phyloP scores from a whole-genome alignment of 805 yeast genomes.

The Kodamaea kaohsiungensis region DNA sequence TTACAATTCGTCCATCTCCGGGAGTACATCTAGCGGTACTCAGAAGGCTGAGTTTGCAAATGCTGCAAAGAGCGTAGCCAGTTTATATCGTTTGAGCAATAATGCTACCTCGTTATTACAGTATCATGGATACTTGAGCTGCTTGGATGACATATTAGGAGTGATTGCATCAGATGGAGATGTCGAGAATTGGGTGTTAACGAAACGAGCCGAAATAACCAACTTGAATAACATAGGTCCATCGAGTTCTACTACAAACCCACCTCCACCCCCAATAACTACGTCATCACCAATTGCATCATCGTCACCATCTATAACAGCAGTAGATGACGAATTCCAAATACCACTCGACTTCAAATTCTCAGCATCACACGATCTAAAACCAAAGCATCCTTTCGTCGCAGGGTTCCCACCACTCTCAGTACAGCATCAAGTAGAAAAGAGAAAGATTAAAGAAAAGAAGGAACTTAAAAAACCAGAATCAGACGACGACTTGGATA shows the following conservation, averaged over 20 bases:
- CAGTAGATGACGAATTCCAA: conserved; percentile 4
- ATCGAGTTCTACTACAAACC: background rate
- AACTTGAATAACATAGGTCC: conserved; percentile 7
- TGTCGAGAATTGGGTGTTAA: conserved; percentile 53
- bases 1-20: conserved; percentile 29
- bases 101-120: conserved; percentile 48
- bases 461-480: conserved; percentile 5
- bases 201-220: conserved; percentile 45
- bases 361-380: conserved; percentile 28
- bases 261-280: background rate
- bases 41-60: conserved; percentile 36
- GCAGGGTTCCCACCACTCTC: conserved; percentile 42
- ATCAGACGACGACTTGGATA: background rate
- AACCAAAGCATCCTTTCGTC: conserved; percentile 29
- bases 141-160: conserved; percentile 56
- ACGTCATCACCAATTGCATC: background rate
- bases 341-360: conserved; percentile 35
- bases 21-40: conserved; percentile 10
- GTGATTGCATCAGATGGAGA: conserved; percentile 44
- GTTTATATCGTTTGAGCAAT: conserved; percentile 62
- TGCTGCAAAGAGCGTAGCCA: conserved; percentile 45
- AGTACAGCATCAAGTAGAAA: conserved; percentile 26
- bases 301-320: background rate
- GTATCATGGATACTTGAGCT: conserved; percentile 61
- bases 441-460: conserved; percentile 3